Evolutionary conservation across 352 stramenopile species (phyloP).

Genomic region (Phytophthora capsici): DNA sequence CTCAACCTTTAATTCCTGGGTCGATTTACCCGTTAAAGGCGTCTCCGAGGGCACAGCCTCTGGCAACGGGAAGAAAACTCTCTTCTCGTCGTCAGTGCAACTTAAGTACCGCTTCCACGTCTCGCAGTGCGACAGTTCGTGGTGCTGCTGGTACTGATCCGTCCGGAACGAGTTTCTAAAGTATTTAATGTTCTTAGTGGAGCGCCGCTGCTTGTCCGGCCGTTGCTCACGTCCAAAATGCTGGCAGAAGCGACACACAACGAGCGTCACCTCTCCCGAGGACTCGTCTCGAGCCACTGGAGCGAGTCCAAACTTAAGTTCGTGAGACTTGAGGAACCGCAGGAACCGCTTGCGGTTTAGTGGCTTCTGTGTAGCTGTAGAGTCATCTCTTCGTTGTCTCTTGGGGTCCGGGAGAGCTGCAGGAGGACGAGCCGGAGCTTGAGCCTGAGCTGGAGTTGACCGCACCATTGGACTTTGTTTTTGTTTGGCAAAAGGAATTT

Average conservation of each 20-base stretch:
- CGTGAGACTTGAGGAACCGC: slow-evolving; percentile 56
- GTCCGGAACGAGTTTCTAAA: slow-evolving; percentile 71
- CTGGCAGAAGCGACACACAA: slow-evolving; percentile 70
- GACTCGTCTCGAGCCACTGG: slow-evolving; percentile 52
- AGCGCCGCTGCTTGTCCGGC: slow-evolving; percentile 57
- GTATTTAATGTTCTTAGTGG: slow-evolving; percentile 72
- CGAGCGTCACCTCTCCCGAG: slow-evolving; percentile 52
- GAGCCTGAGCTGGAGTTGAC: too few species aligned
- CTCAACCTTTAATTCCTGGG: slow-evolving; percentile 25
- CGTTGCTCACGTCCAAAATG: slow-evolving; percentile 67
- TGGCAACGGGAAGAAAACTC: slow-evolving; percentile 51
- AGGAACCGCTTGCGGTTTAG: slow-evolving; percentile 45
- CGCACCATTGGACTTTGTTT: too few species aligned
- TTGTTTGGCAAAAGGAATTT: too few species aligned
- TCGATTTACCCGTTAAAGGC: neutral
- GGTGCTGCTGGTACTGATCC: slow-evolving; percentile 78
- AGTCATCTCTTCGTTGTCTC: slow-evolving; percentile 1
- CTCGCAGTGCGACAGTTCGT: slow-evolving; percentile 56
- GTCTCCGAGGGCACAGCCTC: slow-evolving; percentile 2
- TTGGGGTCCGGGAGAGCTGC: neutral
- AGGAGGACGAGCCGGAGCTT: neutral
- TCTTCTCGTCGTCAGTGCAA: slow-evolving; percentile 50
- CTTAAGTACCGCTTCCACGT: slow-evolving; percentile 58
- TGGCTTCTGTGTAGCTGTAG: slow-evolving; percentile 9
- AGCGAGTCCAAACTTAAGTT: slow-evolving; percentile 60